phyloP scores from a whole-genome alignment of 768 basidiomycete genomes.

The Termitomyces sp. region DNA sequence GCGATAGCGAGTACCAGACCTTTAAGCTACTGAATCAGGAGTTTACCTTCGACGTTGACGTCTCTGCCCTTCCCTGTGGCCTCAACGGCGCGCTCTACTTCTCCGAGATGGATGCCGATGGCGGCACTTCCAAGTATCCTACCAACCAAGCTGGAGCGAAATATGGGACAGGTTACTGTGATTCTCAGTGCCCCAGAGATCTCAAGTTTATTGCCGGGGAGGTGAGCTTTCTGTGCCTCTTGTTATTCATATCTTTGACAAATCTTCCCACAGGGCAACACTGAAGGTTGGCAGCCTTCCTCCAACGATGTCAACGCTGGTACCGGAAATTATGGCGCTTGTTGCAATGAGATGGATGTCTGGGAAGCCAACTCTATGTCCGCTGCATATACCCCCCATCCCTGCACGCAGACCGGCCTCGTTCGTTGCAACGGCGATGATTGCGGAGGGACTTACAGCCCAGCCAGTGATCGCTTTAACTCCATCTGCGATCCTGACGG shows the following conservation, averaged over 20 bases:
- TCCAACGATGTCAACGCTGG: slow-evolving; percentile 42
- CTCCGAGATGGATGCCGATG: slow-evolving; percentile 56
- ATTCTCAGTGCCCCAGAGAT: slow-evolving; percentile 60
- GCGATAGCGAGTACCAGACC: slow-evolving; percentile 36
- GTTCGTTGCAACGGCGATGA: slow-evolving; percentile 38
- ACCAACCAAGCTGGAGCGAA: slow-evolving; percentile 54
- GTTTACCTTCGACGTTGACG: slow-evolving; percentile 25
- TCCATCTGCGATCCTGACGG: slow-evolving; percentile 31
- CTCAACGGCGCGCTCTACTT: slow-evolving; percentile 37
- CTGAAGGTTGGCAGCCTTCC: slow-evolving; percentile 11
- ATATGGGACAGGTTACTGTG: slow-evolving; percentile 66
- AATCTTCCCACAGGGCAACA: background rate
- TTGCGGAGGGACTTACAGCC: slow-evolving; percentile 23
- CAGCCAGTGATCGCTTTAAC: slow-evolving; percentile 31
- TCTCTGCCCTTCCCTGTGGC: slow-evolving; percentile 54
- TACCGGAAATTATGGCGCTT: slow-evolving; percentile 41
- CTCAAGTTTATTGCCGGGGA: slow-evolving; percentile 61
- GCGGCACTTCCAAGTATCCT: slow-evolving; percentile 43
- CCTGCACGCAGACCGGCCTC: slow-evolving; percentile 37
- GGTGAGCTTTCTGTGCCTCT: slow-evolving; percentile 25
- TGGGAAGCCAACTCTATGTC: slow-evolving; percentile 55
- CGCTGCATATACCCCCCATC: slow-evolving; percentile 50
- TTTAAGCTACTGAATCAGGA: slow-evolving; percentile 12
- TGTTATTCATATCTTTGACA: background rate
- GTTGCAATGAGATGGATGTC: slow-evolving; percentile 59